Evolutionary conservation across 257 asterid species (phyloP).

Genomic region (Ehretia macrophylla): DNA sequence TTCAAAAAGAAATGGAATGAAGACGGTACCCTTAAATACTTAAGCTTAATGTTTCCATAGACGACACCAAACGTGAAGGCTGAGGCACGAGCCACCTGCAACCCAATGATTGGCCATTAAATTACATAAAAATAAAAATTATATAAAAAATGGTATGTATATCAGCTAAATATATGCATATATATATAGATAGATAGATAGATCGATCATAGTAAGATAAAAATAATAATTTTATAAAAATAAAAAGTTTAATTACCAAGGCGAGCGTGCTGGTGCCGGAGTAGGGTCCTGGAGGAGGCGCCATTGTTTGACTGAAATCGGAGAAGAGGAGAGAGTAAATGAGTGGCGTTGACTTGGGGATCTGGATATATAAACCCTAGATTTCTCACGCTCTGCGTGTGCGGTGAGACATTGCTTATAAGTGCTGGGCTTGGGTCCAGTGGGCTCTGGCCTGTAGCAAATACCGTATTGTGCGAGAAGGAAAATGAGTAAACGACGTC

Average conservation of each 20-base stretch:
- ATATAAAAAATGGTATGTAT: background rate
- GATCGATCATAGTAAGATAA: too few relatives aligned
- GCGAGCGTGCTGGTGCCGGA: slow-evolving; percentile 55
- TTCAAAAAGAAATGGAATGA: background rate
- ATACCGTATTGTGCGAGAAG: too few relatives aligned
- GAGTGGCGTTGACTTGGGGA: background rate
- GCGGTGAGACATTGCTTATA: too few relatives aligned
- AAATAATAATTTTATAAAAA: background rate
- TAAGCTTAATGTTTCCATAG: slow-evolving; percentile 44
- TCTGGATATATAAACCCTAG: background rate
- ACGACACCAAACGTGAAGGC: slow-evolving; percentile 36
- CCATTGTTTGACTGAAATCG: slow-evolving; percentile 20
- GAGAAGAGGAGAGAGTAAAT: background rate
- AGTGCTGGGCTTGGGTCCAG: too few relatives aligned
- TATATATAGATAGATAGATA: too few relatives aligned
- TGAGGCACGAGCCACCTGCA: slow-evolving; percentile 44
- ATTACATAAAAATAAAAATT: background rate
- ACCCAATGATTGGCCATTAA: slow-evolving; percentile 1
- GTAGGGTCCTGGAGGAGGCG: slow-evolving; percentile 39
- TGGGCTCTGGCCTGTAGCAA: too few relatives aligned
- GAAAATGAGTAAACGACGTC: too few relatives aligned
- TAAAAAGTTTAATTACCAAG: slow-evolving; percentile 19
- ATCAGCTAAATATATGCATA: background rate
- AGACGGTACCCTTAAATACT: slow-evolving; percentile 35
- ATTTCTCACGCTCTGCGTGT: too few relatives aligned